Conservation (phyloP, 163 green algal species). For the Dunaliella salina region DNA sequence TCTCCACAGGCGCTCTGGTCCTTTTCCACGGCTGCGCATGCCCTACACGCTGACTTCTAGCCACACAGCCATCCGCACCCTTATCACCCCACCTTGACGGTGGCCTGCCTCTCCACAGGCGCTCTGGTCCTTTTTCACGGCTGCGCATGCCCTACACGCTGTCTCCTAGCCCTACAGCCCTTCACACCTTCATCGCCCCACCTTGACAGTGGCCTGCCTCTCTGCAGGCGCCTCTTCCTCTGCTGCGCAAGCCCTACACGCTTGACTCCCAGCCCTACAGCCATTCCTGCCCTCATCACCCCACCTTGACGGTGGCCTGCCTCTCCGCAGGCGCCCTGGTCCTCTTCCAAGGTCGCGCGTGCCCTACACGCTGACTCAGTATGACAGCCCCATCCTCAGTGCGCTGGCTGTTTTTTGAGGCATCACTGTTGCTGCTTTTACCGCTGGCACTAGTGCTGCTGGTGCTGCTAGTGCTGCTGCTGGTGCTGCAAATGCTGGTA, state of each 20-base stretch:
- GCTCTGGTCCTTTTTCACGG: constrained; percentile 11
- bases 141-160: constrained; percentile 14
- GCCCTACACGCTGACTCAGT: constrained; percentile 23
- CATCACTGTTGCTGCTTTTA: background rate
- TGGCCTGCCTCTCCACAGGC: constrained; percentile 12
- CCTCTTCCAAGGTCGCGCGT: constrained; percentile 15
- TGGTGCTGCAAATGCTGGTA: background rate
- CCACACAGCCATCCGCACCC: background rate
- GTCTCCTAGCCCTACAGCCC: no score
- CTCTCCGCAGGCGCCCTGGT: constrained; percentile 1
- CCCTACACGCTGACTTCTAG: constrained; percentile 24
- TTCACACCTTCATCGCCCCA: background rate
- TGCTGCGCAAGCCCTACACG: constrained; percentile 12
- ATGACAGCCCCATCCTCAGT: constrained; percentile 16
- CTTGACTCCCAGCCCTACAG: constrained; percentile 16
- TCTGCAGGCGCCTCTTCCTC: constrained; percentile 16
- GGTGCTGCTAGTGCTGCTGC: background rate
- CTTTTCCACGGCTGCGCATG: constrained; percentile 14
- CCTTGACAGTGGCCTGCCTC: constrained; percentile 22
- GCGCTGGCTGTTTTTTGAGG: background rate
- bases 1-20: background rate
- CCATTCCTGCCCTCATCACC: background rate
- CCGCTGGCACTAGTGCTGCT: background rate
- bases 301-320: constrained; percentile 25
- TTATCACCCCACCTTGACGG: constrained; percentile 19